Evolutionary conservation across 805 yeast species (phyloP).

Genomic region (Sporopachydermia lactativora): DNA sequence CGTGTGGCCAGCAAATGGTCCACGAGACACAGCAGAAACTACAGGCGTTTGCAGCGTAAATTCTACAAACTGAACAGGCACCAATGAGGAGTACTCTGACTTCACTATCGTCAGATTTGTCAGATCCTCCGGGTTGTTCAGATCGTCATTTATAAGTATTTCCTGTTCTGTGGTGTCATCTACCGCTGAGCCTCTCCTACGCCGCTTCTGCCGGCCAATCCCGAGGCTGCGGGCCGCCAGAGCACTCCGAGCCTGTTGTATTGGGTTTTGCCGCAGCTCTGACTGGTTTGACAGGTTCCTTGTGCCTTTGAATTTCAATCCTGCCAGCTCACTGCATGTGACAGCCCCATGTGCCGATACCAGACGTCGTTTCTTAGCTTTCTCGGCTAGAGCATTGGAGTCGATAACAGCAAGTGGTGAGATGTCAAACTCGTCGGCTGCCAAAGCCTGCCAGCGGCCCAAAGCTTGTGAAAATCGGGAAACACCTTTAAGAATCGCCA

Average conservation of each 20-base stretch:
- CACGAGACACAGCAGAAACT: background rate
- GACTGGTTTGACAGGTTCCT: conserved; percentile 5
- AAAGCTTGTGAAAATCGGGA: conserved; percentile 47
- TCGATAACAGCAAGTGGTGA: conserved; percentile 40
- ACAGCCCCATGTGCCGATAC: too few species aligned
- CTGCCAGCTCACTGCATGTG: too few species aligned
- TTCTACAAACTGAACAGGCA: conserved; percentile 42
- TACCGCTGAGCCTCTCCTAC: too few species aligned
- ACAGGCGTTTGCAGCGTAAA: conserved; percentile 17
- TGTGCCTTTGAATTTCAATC: conserved; percentile 47
- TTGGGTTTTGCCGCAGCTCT: conserved; percentile 4
- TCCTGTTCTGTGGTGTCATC: too few species aligned
- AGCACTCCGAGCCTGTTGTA: too few species aligned
- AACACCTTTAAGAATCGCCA: conserved; percentile 44
- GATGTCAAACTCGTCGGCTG: conserved; percentile 49
- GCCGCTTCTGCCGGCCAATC: too few species aligned
- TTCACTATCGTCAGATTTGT: conserved; percentile 15
- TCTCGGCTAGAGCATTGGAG: conserved; percentile 9
- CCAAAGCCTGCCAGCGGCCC: conserved; percentile 64
- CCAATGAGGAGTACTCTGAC: conserved; percentile 35
- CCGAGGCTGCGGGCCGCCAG: too few species aligned
- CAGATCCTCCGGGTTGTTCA: conserved; percentile 10
- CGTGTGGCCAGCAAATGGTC: conserved; percentile 4
- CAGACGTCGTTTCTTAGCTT: too few species aligned
- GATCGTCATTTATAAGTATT: conserved; percentile 9